Evolutionary conservation across 768 basidiomycete species (phyloP).

Genomic region (Hygrophoropsis aurantiaca): DNA sequence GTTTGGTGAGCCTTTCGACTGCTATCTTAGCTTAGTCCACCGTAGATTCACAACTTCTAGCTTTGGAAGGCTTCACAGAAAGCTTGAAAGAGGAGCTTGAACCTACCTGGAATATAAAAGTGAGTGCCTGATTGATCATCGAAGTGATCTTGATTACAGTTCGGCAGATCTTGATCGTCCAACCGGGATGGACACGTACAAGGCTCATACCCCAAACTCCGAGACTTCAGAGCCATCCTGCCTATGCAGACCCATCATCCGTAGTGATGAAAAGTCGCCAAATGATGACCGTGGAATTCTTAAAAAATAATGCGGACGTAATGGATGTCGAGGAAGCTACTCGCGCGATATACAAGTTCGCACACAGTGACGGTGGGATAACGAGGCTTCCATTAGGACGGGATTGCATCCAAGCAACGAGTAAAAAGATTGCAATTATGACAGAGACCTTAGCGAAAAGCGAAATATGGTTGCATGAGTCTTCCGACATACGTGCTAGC

Average conservation of each 20-base stretch:
- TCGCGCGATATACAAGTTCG: too few species aligned
- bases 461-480: too few species aligned
- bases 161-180: not conserved
- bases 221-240: not conserved
- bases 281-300: too few species aligned
- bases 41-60: not conserved
- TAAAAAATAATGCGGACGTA: too few species aligned
- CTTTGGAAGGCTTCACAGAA: not conserved
- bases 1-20: conserved; percentile 1
- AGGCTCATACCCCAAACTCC: not conserved
- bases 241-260: not conserved
- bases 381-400: too few species aligned
- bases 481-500: too few species aligned
- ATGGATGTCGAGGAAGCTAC: too few species aligned
- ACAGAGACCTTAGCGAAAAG: too few species aligned
- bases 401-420: too few species aligned
- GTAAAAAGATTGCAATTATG: too few species aligned
- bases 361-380: too few species aligned
- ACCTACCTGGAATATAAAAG: not conserved
- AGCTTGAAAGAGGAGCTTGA: not conserved
- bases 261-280: not conserved
- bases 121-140: not conserved
- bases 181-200: not conserved
- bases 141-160: not conserved
- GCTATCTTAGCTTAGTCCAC: not conserved